Evolutionary conservation across 192 early-diverging fungal species (phyloP).

Genomic region (Radiomyces spectabilis): DNA sequence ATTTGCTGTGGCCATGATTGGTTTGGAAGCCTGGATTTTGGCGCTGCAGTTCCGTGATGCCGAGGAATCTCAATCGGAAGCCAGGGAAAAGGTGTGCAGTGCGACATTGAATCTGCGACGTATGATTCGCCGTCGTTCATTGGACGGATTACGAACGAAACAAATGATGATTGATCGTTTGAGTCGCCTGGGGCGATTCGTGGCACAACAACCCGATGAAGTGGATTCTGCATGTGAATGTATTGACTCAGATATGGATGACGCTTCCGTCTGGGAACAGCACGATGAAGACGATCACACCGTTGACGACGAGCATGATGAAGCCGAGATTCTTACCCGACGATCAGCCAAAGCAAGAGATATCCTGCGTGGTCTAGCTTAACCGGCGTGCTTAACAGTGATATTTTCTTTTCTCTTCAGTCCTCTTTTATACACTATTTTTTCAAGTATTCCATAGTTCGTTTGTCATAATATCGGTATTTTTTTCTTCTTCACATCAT

Average conservation of each 20-base stretch:
- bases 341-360: background rate
- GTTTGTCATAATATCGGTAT: too few species aligned
- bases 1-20: constrained; percentile 8
- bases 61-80: background rate
- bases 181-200: constrained; percentile 7
- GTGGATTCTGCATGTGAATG: background rate
- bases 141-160: constrained; percentile 7
- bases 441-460: too few species aligned
- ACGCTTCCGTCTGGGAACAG: background rate
- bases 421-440: too few species aligned
- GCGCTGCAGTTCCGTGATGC: constrained; percentile 7
- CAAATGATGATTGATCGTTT: constrained; percentile 14
- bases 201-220: background rate
- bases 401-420: background rate
- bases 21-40: constrained; percentile 21
- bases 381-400: background rate
- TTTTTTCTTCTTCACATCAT: background rate
- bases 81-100: background rate
- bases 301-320: background rate
- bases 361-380: background rate
- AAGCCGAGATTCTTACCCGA: background rate
- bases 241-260: background rate
- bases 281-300: background rate
- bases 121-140: constrained; percentile 16
- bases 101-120: constrained; percentile 10